These are phyloP conservation scores for Priceomyces medius DNA, from an alignment of 805 yeast genomes.

Conservation along the genomic window DNA sequence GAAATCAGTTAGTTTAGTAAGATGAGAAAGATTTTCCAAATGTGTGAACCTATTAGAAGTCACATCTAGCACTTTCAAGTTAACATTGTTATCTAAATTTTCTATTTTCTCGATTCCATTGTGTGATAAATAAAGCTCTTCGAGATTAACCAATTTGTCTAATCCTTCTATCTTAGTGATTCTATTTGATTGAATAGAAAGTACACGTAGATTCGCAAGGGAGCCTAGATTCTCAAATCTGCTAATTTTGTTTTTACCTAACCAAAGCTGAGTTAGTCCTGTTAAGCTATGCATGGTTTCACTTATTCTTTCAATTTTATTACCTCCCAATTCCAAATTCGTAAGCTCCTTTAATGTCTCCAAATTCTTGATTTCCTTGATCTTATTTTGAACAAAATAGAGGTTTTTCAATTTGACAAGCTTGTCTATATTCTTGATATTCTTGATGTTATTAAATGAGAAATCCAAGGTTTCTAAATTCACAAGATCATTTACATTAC, in stretches of 20 bases:
- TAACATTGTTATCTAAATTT: slow-evolving; percentile 67
- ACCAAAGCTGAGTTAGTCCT: slow-evolving; percentile 76
- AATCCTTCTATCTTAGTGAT: slow-evolving; percentile 78
- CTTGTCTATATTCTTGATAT: slow-evolving; percentile 72
- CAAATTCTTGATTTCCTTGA: slow-evolving; percentile 67
- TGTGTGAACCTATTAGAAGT: slow-evolving; percentile 68
- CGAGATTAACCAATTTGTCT: slow-evolving; percentile 66
- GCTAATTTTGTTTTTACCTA: slow-evolving; percentile 81
- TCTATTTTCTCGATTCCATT: slow-evolving; percentile 76
- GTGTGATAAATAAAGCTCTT: slow-evolving; percentile 85
- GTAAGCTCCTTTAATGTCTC: slow-evolving; percentile 54
- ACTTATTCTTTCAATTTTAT: slow-evolving; percentile 56
- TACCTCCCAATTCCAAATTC: slow-evolving; percentile 90
- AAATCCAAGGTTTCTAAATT: slow-evolving; percentile 68
- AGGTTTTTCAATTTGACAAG: slow-evolving; percentile 63
- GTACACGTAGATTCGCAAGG: slow-evolving; percentile 62
- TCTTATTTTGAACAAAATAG: slow-evolving; percentile 87
- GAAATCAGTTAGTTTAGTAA: slow-evolving; percentile 75
- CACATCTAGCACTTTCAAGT: slow-evolving; percentile 74
- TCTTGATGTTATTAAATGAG: slow-evolving; percentile 85
- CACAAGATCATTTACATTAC: slow-evolving; percentile 58
- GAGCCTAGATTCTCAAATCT: slow-evolving; percentile 60
- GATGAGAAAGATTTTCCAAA: slow-evolving; percentile 63
- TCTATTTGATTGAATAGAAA: slow-evolving; percentile 87
- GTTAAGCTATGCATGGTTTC: slow-evolving; percentile 56